phyloP scores from a whole-genome alignment of 768 basidiomycete species.

The Termitomyces sp. region DNA sequence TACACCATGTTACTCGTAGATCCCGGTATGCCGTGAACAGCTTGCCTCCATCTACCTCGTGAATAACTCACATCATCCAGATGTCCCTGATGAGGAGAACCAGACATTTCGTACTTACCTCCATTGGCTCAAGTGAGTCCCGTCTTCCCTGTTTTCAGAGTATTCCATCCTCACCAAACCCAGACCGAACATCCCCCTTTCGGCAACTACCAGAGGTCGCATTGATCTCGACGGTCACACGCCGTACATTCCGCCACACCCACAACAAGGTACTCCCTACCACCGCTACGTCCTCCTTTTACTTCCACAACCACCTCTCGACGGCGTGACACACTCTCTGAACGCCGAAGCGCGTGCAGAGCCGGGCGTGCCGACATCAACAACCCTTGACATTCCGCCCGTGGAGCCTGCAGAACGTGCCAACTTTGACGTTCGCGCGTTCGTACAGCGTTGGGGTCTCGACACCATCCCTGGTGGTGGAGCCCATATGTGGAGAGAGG shows the following conservation, averaged over 20 bases:
- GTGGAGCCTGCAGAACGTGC: slow-evolving; percentile 45
- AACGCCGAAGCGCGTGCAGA: slow-evolving; percentile 31
- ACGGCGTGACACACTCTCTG: slow-evolving; percentile 28
- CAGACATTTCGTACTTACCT: slow-evolving; percentile 68
- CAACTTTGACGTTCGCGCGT: slow-evolving; percentile 66
- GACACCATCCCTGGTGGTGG: slow-evolving; percentile 61
- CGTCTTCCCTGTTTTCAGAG: slow-evolving; percentile 5
- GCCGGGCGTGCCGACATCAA: slow-evolving; percentile 30
- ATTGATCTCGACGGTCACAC: slow-evolving; percentile 55
- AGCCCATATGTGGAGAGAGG: slow-evolving; percentile 79
- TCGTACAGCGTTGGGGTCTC: slow-evolving; percentile 53
- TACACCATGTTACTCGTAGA: slow-evolving; percentile 92
- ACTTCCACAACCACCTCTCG: slow-evolving; percentile 59
- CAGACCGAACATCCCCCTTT: slow-evolving; percentile 83
- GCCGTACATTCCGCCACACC: slow-evolving; percentile 86
- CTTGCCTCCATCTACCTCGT: background rate
- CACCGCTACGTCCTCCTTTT: slow-evolving; percentile 50
- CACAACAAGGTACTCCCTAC: slow-evolving; percentile 62
- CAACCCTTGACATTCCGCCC: slow-evolving; percentile 42
- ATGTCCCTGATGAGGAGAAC: slow-evolving; percentile 75
- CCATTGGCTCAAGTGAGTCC: slow-evolving; percentile 81
- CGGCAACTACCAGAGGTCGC: slow-evolving; percentile 44
- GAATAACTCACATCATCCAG: slow-evolving; percentile 33
- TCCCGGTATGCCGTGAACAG: slow-evolving; percentile 50
- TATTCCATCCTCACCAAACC: slow-evolving; percentile 12